Percentiles rank a stretch among this genome's conserved stretches.
Conservation (phyloP, 768 basidiomycete species). For the Clathrus columnatus region DNA sequence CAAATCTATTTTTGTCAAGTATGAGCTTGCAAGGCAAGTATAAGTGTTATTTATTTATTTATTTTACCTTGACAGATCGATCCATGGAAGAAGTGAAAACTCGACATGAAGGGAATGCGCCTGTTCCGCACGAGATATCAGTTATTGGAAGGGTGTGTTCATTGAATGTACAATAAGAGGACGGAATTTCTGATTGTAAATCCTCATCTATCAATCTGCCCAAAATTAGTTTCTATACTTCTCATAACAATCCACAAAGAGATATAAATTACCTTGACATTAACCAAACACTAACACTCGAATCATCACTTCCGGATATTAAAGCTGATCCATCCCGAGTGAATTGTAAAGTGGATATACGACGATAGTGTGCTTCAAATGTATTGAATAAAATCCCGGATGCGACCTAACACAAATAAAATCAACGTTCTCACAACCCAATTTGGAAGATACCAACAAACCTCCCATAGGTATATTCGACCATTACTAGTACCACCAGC, state of each 20-base stretch:
- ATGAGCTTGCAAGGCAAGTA: constrained; percentile 7
- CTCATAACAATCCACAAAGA: background rate
- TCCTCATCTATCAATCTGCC: constrained; percentile 68
- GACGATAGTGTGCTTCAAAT: constrained; percentile 95
- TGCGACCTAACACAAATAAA: constrained; percentile 44
- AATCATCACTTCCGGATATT: constrained; percentile 85
- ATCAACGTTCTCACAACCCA: background rate
- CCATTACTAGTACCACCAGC: constrained; percentile 86
- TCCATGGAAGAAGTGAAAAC: constrained; percentile 78
- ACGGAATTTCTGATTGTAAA: constrained; percentile 61
- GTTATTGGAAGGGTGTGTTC: constrained; percentile 92
- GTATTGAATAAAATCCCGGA: constrained; percentile 91
- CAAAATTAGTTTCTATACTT: background rate
- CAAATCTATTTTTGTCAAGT: constrained; percentile 48
- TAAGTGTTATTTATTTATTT: background rate
- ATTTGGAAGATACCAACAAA: constrained; percentile 27
- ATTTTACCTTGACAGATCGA: constrained; percentile 78
- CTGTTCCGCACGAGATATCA: constrained; percentile 72
- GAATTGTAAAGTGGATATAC: constrained; percentile 75
- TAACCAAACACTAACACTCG: constrained; percentile 83
- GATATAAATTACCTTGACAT: constrained; percentile 62
- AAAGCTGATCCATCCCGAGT: constrained; percentile 73
- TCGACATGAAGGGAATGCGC: constrained; percentile 67
- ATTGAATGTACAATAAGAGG: constrained; percentile 70
- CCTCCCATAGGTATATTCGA: constrained; percentile 95